phyloP scores from a whole-genome alignment of 1,284 basidiomycete species.

The Malassezia caprae region DNA sequence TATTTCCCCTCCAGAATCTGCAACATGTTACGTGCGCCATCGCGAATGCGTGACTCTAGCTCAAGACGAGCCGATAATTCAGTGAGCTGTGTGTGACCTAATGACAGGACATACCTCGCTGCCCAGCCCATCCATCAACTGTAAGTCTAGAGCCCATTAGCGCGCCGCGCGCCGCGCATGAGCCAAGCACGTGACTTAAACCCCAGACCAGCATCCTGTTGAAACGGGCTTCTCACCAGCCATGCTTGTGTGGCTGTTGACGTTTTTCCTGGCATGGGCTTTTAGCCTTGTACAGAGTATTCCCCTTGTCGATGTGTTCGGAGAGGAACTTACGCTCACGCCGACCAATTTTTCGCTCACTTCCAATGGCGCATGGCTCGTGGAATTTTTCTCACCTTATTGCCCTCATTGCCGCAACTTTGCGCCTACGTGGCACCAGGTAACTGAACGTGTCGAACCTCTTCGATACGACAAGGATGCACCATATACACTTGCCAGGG shows the following conservation, averaged over 20 bases:
- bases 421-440: conserved; percentile 69
- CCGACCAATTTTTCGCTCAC: conserved; percentile 33
- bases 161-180: neutral
- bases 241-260: neutral
- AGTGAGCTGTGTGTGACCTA: neutral
- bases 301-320: conserved; percentile 1
- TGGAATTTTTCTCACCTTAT: conserved; percentile 55
- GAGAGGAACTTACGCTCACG: conserved; percentile 22
- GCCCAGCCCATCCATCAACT: conserved; percentile 1
- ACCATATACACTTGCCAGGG: conserved; percentile 40
- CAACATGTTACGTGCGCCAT: conserved; percentile 73
- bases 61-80: conserved; percentile 50
- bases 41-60: conserved; percentile 65
- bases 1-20: conserved; percentile 55
- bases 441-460: conserved; percentile 56
- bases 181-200: neutral
- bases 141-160: neutral
- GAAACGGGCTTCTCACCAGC: neutral
- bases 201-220: neutral
- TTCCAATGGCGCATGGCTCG: conserved; percentile 35
- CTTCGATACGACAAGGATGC: conserved; percentile 51
- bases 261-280: neutral
- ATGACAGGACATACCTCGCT: neutral
- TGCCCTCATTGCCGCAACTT: conserved; percentile 69
- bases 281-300: neutral